Base-by-base conservation (phyloP, 2,329 filamentous ascomycete species). In the Trichoderma asperellum region DNA sequence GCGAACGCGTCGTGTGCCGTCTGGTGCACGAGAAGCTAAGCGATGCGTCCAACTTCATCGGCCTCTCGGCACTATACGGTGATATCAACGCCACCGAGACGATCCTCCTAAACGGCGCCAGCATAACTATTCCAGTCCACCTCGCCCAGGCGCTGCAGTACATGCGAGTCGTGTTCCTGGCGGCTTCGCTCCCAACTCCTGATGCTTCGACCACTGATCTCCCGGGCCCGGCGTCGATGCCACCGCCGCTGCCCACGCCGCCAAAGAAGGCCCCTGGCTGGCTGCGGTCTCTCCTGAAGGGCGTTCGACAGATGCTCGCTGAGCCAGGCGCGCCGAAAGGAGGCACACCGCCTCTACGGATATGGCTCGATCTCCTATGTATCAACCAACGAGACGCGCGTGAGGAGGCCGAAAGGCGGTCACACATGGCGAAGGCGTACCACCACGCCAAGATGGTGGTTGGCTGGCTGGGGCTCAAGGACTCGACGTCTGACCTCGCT, bases 311-410 rank as follows among this genome's bases (percentile, higher is more conserved):
- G 61, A 68, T 70, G 65, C 27, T 70, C 56, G 53, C 43, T 27
- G 66, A 72, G 60, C 56, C 57, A 7, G 40, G 59, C 59, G 12
- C 60, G 55, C 62, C 58, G 32, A 70, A 47, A 11, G 43, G 56
- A 21, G 53, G 40, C 37, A 40, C 72, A 4, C 71, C 70, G 40
- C 60, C 70, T 10, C 56, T 77, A 21, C 73, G 76, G 29, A 73
- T 79, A n/a, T 78, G 77, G 77, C 73, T 78, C 40, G 77, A 78
- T 64, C 70, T 74, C 35, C 71, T 78, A 21, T 79, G 77, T 67
- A 71, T 78, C 68, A 76, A 78, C 69, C 64, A 71, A 6, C 69
- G 70, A n/a, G 73, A 78, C 47, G 70, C 73, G 52, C 72, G 70
- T 35, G 77, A 78, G 67, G 75, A 77, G 69, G 65, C 72, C 11